phyloP scores from a whole-genome alignment of 495 filamentous ascomycete species.

The Penicillium cataractarum region DNA sequence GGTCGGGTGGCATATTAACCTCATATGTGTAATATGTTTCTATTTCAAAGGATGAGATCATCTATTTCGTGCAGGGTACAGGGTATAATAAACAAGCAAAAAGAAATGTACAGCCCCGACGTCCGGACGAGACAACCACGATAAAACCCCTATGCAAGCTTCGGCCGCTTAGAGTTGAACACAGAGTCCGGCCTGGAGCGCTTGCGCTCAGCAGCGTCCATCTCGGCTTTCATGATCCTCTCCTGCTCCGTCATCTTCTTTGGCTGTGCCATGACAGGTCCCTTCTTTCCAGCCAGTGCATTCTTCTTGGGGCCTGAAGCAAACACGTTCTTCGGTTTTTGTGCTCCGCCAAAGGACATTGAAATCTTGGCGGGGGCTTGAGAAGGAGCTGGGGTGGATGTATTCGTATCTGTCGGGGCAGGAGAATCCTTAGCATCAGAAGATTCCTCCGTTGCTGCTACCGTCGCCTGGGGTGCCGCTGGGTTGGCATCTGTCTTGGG shows the following conservation, averaged over 20 bases:
- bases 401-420: slow-evolving; percentile 21
- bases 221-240: slow-evolving; percentile 85
- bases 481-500: slow-evolving; percentile 33
- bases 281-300: slow-evolving; percentile 65
- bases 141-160: slow-evolving; percentile 27
- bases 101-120: neutral
- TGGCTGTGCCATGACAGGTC: slow-evolving; percentile 60
- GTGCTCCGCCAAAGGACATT: slow-evolving; percentile 60
- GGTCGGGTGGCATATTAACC: neutral
- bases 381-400: slow-evolving; percentile 21
- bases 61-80: neutral
- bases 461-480: slow-evolving; percentile 24
- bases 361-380: slow-evolving; percentile 46
- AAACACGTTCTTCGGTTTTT: slow-evolving; percentile 81
- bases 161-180: slow-evolving; percentile 43
- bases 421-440: slow-evolving; percentile 18
- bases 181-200: slow-evolving; percentile 43
- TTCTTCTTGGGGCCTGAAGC: slow-evolving; percentile 67
- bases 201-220: slow-evolving; percentile 71
- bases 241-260: slow-evolving; percentile 88
- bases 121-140: neutral
- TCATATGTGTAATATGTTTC: neutral
- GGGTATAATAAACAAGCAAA: slow-evolving; percentile 1
- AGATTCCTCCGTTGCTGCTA: slow-evolving; percentile 15
- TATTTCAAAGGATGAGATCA: neutral